phyloP scores from a whole-genome alignment of 192 early-diverging fungal species.

The Coemansia sp. region DNA sequence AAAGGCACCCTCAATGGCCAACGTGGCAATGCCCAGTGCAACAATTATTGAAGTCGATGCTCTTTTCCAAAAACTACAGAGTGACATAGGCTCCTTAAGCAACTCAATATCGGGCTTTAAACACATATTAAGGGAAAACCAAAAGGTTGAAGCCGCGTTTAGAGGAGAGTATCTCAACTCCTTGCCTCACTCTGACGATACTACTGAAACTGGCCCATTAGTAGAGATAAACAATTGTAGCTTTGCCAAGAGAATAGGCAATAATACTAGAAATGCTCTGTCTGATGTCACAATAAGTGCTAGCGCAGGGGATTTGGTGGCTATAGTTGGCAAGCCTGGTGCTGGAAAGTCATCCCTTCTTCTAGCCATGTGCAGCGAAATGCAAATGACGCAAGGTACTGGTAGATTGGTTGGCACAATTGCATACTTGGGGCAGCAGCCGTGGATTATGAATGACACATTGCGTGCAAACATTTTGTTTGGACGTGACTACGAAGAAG shows the following conservation, averaged over 20 bases:
- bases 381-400: constrained; percentile 32
- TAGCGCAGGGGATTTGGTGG: constrained; percentile 48
- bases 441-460: constrained; percentile 53
- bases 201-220: neutral
- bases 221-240: constrained; percentile 12
- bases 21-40: neutral
- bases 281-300: constrained; percentile 8
- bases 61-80: neutral
- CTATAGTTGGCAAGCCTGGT: constrained; percentile 61
- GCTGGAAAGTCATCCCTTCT: constrained; percentile 64
- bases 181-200: neutral
- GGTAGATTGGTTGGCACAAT: constrained; percentile 21
- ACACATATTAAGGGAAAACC: neutral
- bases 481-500: constrained; percentile 61
- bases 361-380: constrained; percentile 58
- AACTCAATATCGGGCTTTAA: neutral
- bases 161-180: constrained; percentile 24
- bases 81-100: neutral
- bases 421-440: constrained; percentile 28
- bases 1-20: neutral
- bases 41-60: neutral
- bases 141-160: constrained; percentile 9
- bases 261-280: neutral
- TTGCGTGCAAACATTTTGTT: constrained; percentile 82
- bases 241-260: constrained; percentile 11